These are phyloP conservation scores for Singerocomus inundabilis DNA, from an alignment of 1,284 basidiomycete species.

Conservation along the genomic window DNA sequence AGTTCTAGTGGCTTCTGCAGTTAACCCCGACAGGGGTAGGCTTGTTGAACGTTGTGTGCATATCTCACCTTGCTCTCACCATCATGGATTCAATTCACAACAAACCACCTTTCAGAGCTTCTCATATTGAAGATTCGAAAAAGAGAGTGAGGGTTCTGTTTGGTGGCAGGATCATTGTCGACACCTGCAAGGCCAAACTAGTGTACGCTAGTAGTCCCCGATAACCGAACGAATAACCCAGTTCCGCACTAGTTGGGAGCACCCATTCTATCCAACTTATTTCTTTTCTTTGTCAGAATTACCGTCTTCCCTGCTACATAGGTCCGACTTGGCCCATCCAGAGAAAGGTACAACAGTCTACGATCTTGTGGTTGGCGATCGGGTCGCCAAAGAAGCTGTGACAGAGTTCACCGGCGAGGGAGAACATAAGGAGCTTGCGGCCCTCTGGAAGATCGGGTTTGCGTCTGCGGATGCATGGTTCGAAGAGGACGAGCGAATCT, in stretches of 20 bases:
- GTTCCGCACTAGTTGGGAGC: conserved; percentile 49
- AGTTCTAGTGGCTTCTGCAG: no score
- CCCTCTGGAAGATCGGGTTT: conserved; percentile 51
- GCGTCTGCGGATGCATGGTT: conserved; percentile 60
- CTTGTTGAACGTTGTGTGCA: background rate
- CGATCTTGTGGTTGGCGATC: conserved; percentile 46
- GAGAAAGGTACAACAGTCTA: conserved; percentile 38
- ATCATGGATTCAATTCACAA: conserved; percentile 16
- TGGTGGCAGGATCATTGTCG: conserved; percentile 50
- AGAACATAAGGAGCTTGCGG: conserved; percentile 40
- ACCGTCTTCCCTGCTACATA: conserved; percentile 36
- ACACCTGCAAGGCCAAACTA: conserved; percentile 52
- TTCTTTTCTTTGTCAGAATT: conserved; percentile 51
- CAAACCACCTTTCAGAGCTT: conserved; percentile 36
- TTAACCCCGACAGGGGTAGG: no score
- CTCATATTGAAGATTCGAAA: conserved; percentile 42
- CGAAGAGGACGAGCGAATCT: conserved; percentile 64
- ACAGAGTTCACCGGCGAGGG: conserved; percentile 35
- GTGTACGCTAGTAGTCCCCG: conserved; percentile 45
- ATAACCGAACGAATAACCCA: background rate
- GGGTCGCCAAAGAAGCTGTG: conserved; percentile 41
- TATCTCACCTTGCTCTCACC: background rate
- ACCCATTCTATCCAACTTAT: conserved; percentile 51
- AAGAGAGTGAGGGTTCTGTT: conserved; percentile 57
- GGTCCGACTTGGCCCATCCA: conserved; percentile 30